Percentiles rank a stretch among this genome's conserved stretches.
These are phyloP conservation scores for Ogataea methanolica DNA, from an alignment of 805 yeast genomes.

Conservation along the genomic window DNA sequence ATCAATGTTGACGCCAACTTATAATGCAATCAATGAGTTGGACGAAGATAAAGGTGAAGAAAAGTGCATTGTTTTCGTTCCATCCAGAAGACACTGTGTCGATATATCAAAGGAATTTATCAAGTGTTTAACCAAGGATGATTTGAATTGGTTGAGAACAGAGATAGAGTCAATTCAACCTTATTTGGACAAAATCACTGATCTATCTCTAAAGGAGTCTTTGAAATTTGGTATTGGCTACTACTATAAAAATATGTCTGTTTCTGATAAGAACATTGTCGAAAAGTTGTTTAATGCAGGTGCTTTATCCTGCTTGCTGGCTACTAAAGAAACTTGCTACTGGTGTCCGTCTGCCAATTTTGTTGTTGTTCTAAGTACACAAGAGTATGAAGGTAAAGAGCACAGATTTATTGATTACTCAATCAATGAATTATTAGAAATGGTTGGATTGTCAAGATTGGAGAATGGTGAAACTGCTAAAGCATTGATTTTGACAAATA, in stretches of 20 bases:
- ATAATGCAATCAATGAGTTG: conserved; percentile 34
- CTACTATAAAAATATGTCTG: conserved; percentile 52
- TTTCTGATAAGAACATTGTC: conserved; percentile 49
- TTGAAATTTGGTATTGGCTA: conserved; percentile 61
- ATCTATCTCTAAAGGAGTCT: conserved; percentile 38
- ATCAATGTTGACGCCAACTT: conserved; percentile 48
- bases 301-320: conserved; percentile 52
- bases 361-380: conserved; percentile 69
- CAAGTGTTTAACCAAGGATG: conserved; percentile 29
- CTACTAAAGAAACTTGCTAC: conserved; percentile 52
- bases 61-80: conserved; percentile 50
- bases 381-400: conserved; percentile 66
- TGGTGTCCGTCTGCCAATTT: conserved; percentile 47
- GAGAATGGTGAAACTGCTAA: conserved; percentile 29
- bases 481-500: conserved; percentile 54
- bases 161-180: conserved; percentile 37
- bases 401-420: conserved; percentile 68
- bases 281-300: conserved; percentile 47
- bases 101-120: conserved; percentile 46
- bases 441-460: conserved; percentile 46
- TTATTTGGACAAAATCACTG: conserved; percentile 41
- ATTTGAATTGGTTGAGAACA: conserved; percentile 35
- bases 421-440: conserved; percentile 57
- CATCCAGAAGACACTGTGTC: conserved; percentile 49
- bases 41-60: conserved; percentile 27